These are phyloP conservation scores for Venturia pyrina DNA, from an alignment of 2,329 filamentous ascomycete genomes.

Conservation along the genomic window DNA sequence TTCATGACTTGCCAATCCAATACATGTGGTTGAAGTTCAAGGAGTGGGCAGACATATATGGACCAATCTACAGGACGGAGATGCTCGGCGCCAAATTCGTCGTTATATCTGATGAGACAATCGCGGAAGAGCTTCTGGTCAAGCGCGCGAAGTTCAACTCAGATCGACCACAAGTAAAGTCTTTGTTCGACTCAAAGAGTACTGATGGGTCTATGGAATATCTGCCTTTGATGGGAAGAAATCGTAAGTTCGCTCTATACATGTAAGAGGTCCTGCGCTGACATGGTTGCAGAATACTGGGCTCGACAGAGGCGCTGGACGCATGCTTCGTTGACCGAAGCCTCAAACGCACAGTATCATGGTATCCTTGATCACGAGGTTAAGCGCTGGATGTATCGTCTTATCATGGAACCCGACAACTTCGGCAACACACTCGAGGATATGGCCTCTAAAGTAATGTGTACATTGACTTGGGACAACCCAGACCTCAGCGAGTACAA, in stretches of 20 bases:
- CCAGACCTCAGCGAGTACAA: conserved; percentile 37
- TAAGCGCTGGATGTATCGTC: conserved; percentile 42
- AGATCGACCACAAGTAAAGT: conserved; percentile 35
- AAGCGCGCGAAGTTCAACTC: conserved; percentile 31
- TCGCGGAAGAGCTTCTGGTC: conserved; percentile 33
- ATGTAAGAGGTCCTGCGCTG: not conserved
- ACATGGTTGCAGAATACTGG: conserved; percentile 39
- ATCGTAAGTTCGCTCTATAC: conserved; percentile 30
- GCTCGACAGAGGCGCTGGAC: conserved; percentile 44
- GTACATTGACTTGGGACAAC: conserved; percentile 44
- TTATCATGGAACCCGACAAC: conserved; percentile 41
- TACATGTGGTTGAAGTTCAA: conserved; percentile 38
- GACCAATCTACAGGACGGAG: conserved; percentile 34
- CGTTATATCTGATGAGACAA: conserved; percentile 29
- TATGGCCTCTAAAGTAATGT: conserved; percentile 49
- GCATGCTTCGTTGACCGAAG: conserved; percentile 40
- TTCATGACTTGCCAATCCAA: conserved; percentile 39
- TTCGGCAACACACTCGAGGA: conserved; percentile 44
- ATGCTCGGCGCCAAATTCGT: conserved; percentile 32
- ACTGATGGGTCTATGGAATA: conserved; percentile 47
- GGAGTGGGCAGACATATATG: conserved; percentile 25
- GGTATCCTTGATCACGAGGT: conserved; percentile 43
- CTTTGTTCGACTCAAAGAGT: conserved; percentile 45
- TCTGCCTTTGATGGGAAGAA: conserved; percentile 46
- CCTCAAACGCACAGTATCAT: conserved; percentile 34